Evolutionary conservation across 805 yeast species (phyloP).

Genomic region (Candida montana): DNA sequence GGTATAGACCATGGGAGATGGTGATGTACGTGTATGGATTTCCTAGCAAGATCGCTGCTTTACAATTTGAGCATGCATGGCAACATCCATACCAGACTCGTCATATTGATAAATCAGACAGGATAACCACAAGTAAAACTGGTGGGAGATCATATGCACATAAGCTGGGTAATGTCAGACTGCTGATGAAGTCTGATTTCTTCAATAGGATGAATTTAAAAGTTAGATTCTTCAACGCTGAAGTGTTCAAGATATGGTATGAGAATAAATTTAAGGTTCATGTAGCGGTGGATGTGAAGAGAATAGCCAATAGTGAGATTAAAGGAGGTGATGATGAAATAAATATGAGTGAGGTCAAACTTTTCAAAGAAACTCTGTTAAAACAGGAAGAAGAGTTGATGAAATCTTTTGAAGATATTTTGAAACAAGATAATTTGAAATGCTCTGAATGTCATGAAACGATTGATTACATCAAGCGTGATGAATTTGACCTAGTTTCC

Average conservation of each 20-base stretch:
- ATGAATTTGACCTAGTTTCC: slow-evolving; percentile 29
- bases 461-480: slow-evolving; percentile 33
- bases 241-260: slow-evolving; percentile 19
- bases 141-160: slow-evolving; percentile 39
- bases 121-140: slow-evolving; percentile 34
- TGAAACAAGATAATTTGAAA: slow-evolving; percentile 20
- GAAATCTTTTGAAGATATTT: slow-evolving; percentile 15
- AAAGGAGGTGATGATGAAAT: slow-evolving; percentile 4
- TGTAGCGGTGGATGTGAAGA: slow-evolving; percentile 6
- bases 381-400: slow-evolving; percentile 12
- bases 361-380: slow-evolving; percentile 20
- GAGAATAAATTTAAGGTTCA: slow-evolving; percentile 17
- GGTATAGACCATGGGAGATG: slow-evolving; percentile 74
- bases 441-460: slow-evolving; percentile 29
- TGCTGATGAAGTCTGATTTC: slow-evolving; percentile 37
- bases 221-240: slow-evolving; percentile 39
- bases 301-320: background rate
- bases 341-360: slow-evolving; percentile 25
- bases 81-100: slow-evolving; percentile 68
- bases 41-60: slow-evolving; percentile 60
- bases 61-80: slow-evolving; percentile 81
- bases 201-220: slow-evolving; percentile 42
- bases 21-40: slow-evolving; percentile 60
- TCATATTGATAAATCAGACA: slow-evolving; percentile 39
- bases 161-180: slow-evolving; percentile 42